Percentiles rank a stretch among this genome's conserved stretches.
Evolutionary conservation across 257 asterid genomes (phyloP).

Genomic region (Ligustrum vulgare): DNA sequence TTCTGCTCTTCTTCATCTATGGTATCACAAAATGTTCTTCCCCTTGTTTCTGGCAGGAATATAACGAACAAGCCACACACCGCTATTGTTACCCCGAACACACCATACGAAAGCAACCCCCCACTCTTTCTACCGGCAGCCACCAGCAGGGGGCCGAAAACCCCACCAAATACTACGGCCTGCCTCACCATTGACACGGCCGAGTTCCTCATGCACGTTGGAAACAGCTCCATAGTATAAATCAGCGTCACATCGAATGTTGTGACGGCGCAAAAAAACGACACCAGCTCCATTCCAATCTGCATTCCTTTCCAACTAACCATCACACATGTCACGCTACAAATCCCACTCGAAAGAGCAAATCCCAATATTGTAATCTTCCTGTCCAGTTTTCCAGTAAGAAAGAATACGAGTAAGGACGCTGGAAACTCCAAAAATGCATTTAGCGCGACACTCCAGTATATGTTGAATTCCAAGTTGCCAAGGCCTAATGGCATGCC

Average conservation of each 20-base stretch:
- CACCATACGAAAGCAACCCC: slow-evolving; percentile 24
- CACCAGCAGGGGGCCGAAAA: slow-evolving; percentile 29
- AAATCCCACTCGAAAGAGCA: slow-evolving; percentile 29
- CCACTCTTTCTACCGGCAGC: slow-evolving; percentile 24
- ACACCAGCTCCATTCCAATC: slow-evolving; percentile 23
- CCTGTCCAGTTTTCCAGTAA: slow-evolving; percentile 31
- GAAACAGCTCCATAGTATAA: slow-evolving; percentile 34
- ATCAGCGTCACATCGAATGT: slow-evolving; percentile 14
- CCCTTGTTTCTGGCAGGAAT: slow-evolving; percentile 35
- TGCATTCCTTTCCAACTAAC: slow-evolving; percentile 24
- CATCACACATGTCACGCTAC: slow-evolving; percentile 24
- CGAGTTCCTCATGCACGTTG: slow-evolving; percentile 38
- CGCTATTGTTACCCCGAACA: slow-evolving; percentile 23
- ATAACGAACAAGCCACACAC: slow-evolving; percentile 26
- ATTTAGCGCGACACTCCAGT: slow-evolving; percentile 35
- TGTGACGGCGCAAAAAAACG: slow-evolving; percentile 25
- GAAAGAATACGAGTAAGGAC: slow-evolving; percentile 21
- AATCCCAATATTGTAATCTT: slow-evolving; percentile 30
- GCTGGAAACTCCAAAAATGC: slow-evolving; percentile 40
- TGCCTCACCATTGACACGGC: slow-evolving; percentile 36
- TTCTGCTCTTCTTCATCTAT: slow-evolving; percentile 30
- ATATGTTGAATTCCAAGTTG: slow-evolving; percentile 36
- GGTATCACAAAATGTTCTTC: slow-evolving; percentile 25
- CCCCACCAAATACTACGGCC: slow-evolving; percentile 28
- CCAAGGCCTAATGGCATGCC: slow-evolving; percentile 52